Percentiles rank a stretch among this genome's conserved stretches.
Evolutionary conservation across 805 yeast species (phyloP).

Genomic region (Wickerhamiella sorbophila): DNA sequence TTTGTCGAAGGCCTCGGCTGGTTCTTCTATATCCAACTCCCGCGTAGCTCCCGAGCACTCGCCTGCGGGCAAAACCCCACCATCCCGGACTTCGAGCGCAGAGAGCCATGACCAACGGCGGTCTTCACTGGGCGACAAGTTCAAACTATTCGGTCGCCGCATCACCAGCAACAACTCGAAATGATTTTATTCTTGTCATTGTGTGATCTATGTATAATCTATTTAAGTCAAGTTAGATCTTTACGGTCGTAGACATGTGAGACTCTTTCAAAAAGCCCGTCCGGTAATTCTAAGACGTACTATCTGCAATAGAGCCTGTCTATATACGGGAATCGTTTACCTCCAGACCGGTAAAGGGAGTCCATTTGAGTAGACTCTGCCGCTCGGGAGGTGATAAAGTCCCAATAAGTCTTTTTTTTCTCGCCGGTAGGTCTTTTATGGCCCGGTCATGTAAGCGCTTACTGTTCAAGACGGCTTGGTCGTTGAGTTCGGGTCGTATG

Average conservation of each 20-base stretch:
- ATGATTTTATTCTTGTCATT: constrained; percentile 2
- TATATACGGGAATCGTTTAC: constrained; percentile 16
- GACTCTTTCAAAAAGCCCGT: constrained; percentile 10
- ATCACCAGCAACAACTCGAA: constrained; percentile 13
- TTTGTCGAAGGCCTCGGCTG: not conserved
- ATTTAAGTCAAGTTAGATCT: too few species aligned
- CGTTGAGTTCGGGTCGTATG: too few species aligned
- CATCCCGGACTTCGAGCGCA: constrained; percentile 4
- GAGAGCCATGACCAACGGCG: not conserved
- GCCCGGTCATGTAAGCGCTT: too few species aligned
- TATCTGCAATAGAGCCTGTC: constrained; percentile 8
- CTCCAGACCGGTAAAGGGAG: constrained; percentile 8
- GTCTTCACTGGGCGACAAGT: constrained; percentile 14
- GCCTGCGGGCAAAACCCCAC: not conserved
- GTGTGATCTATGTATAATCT: too few species aligned
- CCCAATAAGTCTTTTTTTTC: too few species aligned
- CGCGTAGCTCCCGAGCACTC: not conserved
- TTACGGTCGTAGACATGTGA: not conserved
- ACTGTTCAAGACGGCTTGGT: too few species aligned
- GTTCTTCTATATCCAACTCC: not conserved
- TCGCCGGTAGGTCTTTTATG: too few species aligned
- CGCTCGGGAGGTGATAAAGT: constrained; percentile 10
- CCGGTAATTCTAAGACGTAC: not conserved
- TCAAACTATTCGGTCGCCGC: constrained; percentile 18
- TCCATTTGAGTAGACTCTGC: not conserved